phyloP scores from a whole-genome alignment of 345 rosid genomes.

The Firmiana major region DNA sequence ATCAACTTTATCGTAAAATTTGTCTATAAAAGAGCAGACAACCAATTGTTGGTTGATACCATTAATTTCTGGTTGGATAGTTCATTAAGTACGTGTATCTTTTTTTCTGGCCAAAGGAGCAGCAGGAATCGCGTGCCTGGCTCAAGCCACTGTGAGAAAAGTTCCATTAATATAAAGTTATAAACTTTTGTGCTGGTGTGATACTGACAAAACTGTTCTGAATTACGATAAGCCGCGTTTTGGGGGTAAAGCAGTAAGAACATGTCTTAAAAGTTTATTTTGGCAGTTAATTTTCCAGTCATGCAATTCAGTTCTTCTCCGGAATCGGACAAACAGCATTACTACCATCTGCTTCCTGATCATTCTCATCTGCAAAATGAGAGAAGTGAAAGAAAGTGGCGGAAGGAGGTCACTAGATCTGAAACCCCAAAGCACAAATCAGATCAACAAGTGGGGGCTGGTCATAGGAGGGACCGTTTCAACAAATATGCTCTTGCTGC shows the following conservation, averaged over 20 bases:
- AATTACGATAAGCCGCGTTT: neutral
- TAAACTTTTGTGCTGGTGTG: neutral
- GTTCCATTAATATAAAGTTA: neutral
- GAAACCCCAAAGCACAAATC: neutral
- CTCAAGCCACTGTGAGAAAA: neutral
- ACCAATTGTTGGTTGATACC: neutral
- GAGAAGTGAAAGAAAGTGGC: neutral
- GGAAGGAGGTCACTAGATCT: constrained; percentile 9
- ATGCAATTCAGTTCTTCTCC: constrained; percentile 25
- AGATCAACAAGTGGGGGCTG: neutral
- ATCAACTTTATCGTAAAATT: too few relatives aligned
- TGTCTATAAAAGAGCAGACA: too few relatives aligned
- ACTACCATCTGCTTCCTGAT: constrained; percentile 23
- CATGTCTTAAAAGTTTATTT: neutral
- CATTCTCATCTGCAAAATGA: constrained; percentile 14
- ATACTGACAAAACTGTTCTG: neutral
- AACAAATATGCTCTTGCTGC: constrained; percentile 51
- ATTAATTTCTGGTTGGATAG: neutral
- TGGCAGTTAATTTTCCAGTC: constrained; percentile 16
- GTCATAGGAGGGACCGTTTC: constrained; percentile 12
- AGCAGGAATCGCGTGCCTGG: constrained; percentile 19
- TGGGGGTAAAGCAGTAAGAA: neutral
- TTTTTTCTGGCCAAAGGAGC: neutral
- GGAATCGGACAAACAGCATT: constrained; percentile 11
- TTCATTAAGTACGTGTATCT: neutral